phyloP scores from a whole-genome alignment of 768 basidiomycete species.

The Favolaschia claudopus region DNA sequence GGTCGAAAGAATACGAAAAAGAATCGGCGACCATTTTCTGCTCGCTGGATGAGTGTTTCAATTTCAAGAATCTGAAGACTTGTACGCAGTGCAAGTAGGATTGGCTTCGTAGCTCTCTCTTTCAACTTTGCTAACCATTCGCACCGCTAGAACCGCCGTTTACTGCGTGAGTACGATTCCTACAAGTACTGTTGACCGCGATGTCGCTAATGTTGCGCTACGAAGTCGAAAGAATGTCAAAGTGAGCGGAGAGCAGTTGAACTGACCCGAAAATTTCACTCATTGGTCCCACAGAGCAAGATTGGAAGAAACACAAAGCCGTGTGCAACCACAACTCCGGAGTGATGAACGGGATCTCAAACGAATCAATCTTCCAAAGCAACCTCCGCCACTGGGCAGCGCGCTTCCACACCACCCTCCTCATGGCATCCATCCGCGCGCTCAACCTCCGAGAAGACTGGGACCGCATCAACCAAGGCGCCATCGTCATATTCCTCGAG shows the following conservation, averaged over 20 bases:
- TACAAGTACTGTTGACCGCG: no score
- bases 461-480: slow-evolving; percentile 8
- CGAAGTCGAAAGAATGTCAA: not conserved
- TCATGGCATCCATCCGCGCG: not conserved
- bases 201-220: no score
- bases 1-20: no score
- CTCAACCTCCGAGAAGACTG: not conserved
- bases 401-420: slow-evolving; percentile 9
- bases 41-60: no score
- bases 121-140: no score
- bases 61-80: no score
- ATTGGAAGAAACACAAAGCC: slow-evolving; percentile 6
- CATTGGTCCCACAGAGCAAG: not conserved
- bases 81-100: no score
- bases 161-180: not conserved
- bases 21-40: no score
- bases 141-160: not conserved
- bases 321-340: slow-evolving; percentile 7
- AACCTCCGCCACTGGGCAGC: slow-evolving; percentile 7
- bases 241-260: not conserved
- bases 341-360: not conserved
- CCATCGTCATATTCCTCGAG: not conserved
- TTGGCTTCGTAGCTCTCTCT: no score
- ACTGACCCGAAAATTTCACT: not conserved
- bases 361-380: not conserved